Conservation (phyloP, 345 rosid genomes). For the Ceriops decandra region DNA sequence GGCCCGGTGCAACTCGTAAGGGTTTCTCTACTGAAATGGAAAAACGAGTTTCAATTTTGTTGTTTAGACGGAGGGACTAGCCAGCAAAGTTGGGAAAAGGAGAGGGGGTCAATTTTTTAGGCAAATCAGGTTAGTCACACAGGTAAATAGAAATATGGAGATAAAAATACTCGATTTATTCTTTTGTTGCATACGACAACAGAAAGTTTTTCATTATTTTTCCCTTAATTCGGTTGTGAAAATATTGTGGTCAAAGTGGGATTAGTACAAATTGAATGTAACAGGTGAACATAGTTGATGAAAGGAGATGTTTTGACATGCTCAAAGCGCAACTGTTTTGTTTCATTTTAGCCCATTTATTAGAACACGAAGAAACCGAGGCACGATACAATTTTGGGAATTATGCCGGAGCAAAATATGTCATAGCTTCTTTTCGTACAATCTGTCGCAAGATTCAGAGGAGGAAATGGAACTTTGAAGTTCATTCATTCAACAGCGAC, state of each 20-base stretch:
- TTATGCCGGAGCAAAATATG: too few species aligned
- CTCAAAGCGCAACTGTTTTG: too few species aligned
- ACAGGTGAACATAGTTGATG: too few species aligned
- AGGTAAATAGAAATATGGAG: constrained; percentile 8
- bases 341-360: too few species aligned
- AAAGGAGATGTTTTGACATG: too few species aligned
- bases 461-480: too few species aligned
- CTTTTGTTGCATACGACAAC: constrained; percentile 19
- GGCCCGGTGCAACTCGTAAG: constrained; percentile 15
- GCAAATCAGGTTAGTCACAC: constrained; percentile 24
- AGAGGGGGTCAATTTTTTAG: constrained; percentile 21
- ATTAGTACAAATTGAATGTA: too few species aligned
- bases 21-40: not conserved
- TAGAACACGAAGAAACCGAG: too few species aligned
- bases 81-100: constrained; percentile 13
- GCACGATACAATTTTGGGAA: too few species aligned
- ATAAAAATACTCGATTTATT: constrained; percentile 27
- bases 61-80: constrained; percentile 9
- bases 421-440: constrained; percentile 36
- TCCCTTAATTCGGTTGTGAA: not conserved
- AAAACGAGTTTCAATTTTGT: constrained; percentile 7
- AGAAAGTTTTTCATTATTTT: not conserved
- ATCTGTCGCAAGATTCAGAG: too few species aligned
- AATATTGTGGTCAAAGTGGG: too few species aligned
- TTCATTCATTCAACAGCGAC: too few species aligned